Evolutionary conservation across 257 asterid genomes (phyloP).

Genomic region (Solanum ossicruentum): DNA sequence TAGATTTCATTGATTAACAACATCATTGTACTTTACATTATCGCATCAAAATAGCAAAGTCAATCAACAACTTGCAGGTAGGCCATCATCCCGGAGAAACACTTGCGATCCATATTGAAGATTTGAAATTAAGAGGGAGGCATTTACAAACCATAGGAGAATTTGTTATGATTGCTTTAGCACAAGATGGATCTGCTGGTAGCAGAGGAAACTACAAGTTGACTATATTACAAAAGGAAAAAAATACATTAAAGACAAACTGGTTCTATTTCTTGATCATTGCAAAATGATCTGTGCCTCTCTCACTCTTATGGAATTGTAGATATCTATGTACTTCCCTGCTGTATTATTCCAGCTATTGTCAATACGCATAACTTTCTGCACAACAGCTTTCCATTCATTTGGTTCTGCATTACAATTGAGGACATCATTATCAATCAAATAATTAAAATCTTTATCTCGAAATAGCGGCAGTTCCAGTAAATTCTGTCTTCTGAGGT

Average conservation of each 20-base stretch:
- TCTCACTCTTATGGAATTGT: constrained; percentile 35
- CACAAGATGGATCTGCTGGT: neutral
- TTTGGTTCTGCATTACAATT: constrained; percentile 39
- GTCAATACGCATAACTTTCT: constrained; percentile 51
- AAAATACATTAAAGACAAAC: neutral
- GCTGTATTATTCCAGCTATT: constrained; percentile 80
- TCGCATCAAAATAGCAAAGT: too few species aligned
- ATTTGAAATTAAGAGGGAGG: neutral
- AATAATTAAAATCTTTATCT: neutral
- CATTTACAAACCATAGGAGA: neutral
- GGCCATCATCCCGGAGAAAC: neutral
- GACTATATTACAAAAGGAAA: neutral
- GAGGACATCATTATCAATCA: neutral
- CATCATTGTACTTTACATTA: neutral
- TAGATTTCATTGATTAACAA: neutral
- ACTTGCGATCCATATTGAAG: neutral
- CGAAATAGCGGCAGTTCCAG: neutral
- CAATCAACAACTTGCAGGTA: neutral
- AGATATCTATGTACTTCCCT: constrained; percentile 60
- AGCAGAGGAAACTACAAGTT: neutral
- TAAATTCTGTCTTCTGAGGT: neutral
- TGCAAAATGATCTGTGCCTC: neutral
- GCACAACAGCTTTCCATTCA: constrained; percentile 40
- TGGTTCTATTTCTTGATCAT: neutral
- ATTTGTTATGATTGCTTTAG: neutral